Evolutionary conservation across 1,139 yeast genomes (phyloP).

Genomic region (Taphrina communis): DNA sequence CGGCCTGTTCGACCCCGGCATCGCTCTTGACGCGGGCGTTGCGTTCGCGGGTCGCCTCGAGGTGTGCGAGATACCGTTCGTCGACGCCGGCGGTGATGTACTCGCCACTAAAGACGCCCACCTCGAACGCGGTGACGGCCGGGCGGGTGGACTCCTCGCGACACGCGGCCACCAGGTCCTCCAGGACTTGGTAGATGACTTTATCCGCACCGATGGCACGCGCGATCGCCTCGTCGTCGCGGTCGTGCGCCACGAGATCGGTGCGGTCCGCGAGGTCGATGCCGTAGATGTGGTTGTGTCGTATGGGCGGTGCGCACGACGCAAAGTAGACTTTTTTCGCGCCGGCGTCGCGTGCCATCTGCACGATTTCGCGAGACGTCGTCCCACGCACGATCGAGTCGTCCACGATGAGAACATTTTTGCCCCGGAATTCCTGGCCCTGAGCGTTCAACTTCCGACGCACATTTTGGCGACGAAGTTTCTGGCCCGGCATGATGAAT

Average conservation of each 20-base stretch:
- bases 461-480: slow-evolving; percentile 81
- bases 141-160: slow-evolving; percentile 55
- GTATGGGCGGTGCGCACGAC: slow-evolving; percentile 95
- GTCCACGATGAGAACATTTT: slow-evolving; percentile 89
- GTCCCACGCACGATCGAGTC: slow-evolving; percentile 98
- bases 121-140: slow-evolving; percentile 71
- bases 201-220: slow-evolving; percentile 86
- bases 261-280: slow-evolving; percentile 95
- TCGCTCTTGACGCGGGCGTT: slow-evolving; percentile 34
- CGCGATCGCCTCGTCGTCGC: slow-evolving; percentile 75
- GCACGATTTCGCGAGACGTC: slow-evolving; percentile 92
- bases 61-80: slow-evolving; percentile 76
- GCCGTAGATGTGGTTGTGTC: slow-evolving; percentile 94
- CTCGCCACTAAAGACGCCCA: slow-evolving; percentile 95
- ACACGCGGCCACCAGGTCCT: slow-evolving; percentile 84
- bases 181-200: slow-evolving; percentile 84
- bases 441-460: slow-evolving; percentile 94
- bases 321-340: slow-evolving; percentile 93
- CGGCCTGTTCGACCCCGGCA: slow-evolving; percentile 26
- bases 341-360: slow-evolving; percentile 98
- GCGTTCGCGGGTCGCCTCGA: slow-evolving; percentile 58
- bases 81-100: slow-evolving; percentile 87
- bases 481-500: slow-evolving; percentile 97
- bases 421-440: slow-evolving; percentile 86
- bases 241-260: slow-evolving; percentile 87